phyloP scores from a whole-genome alignment of 306 rosid species.

The Pyrus pyrifolia region DNA sequence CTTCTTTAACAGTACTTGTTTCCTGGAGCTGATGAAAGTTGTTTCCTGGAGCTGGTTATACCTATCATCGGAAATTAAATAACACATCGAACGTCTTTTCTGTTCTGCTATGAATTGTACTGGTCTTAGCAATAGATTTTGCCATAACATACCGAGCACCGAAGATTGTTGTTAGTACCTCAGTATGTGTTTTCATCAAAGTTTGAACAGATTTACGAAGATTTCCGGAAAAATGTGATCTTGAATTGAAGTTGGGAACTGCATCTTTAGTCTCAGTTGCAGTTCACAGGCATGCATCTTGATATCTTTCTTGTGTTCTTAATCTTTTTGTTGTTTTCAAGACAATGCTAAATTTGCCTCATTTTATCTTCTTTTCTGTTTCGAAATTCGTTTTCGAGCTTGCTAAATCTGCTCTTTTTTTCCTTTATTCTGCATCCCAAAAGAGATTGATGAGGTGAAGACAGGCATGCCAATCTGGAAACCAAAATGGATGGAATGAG shows the following conservation, averaged over 20 bases:
- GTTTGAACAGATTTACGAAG: neutral
- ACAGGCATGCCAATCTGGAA: slow-evolving; percentile 33
- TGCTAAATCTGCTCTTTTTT: neutral
- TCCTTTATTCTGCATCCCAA: neutral
- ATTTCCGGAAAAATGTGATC: no score
- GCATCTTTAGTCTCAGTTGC: neutral
- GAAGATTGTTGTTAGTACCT: neutral
- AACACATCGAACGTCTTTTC: neutral
- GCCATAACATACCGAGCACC: neutral
- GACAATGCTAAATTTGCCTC: neutral
- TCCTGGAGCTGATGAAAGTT: neutral
- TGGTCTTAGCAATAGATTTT: neutral
- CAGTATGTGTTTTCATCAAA: neutral
- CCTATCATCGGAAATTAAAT: neutral
- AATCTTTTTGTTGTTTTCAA: neutral
- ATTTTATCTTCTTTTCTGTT: neutral
- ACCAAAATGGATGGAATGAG: slow-evolving; percentile 33
- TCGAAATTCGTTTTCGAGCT: neutral
- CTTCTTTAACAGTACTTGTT: neutral
- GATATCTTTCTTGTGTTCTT: neutral
- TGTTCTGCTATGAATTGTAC: neutral
- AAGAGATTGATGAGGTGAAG: slow-evolving; percentile 7
- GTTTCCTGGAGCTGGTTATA: neutral
- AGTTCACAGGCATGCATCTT: neutral
- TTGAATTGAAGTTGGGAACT: neutral